These are phyloP conservation scores for Xylaria sp. DNA, from an alignment of 2,329 filamentous ascomycete species.

Conservation along the genomic window DNA sequence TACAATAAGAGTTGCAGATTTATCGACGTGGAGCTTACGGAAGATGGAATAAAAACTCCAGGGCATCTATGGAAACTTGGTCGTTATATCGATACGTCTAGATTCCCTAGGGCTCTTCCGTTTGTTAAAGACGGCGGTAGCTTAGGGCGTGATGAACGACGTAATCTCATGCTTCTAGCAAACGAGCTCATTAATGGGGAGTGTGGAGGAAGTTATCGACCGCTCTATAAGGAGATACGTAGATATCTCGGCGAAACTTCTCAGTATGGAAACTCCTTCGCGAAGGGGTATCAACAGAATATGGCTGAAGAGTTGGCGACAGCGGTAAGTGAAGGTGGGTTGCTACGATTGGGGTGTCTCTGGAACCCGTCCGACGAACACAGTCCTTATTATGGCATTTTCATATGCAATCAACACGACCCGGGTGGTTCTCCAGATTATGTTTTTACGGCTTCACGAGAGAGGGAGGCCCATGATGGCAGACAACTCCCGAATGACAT, in stretches of 20 bases:
- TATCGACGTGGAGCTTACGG: conserved; percentile 9
- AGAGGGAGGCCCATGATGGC: conserved; percentile 1
- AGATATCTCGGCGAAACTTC: not conserved
- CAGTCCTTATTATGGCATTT: conserved; percentile 12
- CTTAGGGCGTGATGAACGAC: not conserved
- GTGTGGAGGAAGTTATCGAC: too few relatives aligned
- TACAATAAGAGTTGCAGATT: conserved; percentile 32
- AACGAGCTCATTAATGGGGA: not conserved
- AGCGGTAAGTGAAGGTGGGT: not conserved
- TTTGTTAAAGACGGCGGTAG: not conserved
- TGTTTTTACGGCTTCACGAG: conserved; percentile 22
- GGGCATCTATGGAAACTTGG: conserved; percentile 31
- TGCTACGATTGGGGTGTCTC: not conserved
- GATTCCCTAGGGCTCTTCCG: not conserved
- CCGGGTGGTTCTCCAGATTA: not conserved
- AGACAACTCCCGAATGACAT: conserved; percentile 9
- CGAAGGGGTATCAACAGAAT: not conserved
- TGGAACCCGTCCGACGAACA: not conserved
- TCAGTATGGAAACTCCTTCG: not conserved
- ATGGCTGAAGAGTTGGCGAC: conserved; percentile 13
- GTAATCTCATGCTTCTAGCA: not conserved
- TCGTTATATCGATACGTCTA: not conserved
- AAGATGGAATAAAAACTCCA: conserved; percentile 6
- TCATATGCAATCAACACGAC: conserved; percentile 4
- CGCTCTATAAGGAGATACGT: not conserved